Evolutionary conservation across 2,329 filamentous ascomycete species (phyloP), one percentile per base, ranked within the genome.

Genomic region (Fusarium papillatum): DNA sequence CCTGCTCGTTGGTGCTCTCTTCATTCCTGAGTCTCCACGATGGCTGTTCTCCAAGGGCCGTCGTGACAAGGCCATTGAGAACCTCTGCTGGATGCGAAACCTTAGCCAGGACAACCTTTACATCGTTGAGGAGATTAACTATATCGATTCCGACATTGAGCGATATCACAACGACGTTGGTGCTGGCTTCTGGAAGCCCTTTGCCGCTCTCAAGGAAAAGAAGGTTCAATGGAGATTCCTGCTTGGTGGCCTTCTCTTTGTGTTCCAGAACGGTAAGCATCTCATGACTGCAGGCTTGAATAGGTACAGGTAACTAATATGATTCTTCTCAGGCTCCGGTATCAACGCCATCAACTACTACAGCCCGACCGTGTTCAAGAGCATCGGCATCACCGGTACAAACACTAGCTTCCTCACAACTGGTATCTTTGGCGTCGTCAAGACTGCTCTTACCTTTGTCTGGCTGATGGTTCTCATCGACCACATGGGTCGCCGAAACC

Each of bases 281-380:
- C 6, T n/a, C 8, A 48, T 13, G 13, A 9, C 26, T 3, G 4
- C 88, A 86, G 5, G 43, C n/a, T 34, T 38, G 13, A 10, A 9
- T 31, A 26, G 26, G 26, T 14, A 64, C 46, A 43, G 59, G 31
- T 59, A 29, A 64, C 71, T 69, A 74, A 77, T 31, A 57, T 53
- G 26, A 29, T 29, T 7, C 17, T n/a, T 57, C 16, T n/a, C 1
- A 82, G 81, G 81, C 50, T 83, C 82, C 10, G 94, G 94, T 4
- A 95, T 95, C 85, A 95, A 95, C 77, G 93, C 93, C 24, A 93
- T 94, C 85, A 95, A 95, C 86, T 95, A 95, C 84, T 95, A 93
- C 83, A 88, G 86, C 1, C 82, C 82, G n/a, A 83, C 81, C 19
- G 81, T 83, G 63, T 83, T 83, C 87, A 88, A 85, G 73, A 85